Base-by-base conservation (phyloP, 2,329 filamentous ascomycete species). In the Colletotrichum cordylinicola region DNA sequence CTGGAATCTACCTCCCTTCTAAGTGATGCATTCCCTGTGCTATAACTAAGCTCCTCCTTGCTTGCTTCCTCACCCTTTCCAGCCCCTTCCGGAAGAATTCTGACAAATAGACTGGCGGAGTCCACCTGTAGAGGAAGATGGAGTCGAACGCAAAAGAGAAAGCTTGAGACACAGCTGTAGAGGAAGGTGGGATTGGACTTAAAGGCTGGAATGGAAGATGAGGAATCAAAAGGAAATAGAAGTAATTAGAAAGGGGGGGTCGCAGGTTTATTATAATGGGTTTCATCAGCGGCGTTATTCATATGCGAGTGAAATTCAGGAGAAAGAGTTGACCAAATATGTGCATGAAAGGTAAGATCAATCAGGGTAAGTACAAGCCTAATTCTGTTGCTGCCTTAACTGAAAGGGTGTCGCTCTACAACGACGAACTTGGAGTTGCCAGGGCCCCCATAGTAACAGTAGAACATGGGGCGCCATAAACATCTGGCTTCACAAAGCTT, bases 381-480 rank as follows among this genome's bases (percentile, higher is more conserved):
- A 4, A 3, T 13, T 33, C 5, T 43, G 1, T 21, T 48, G 43
- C 43, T 48, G 43, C 1, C 43, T 48, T 48, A 4, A 21, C n/a
- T 12, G 43, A 48, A 48, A 48, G n/a, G 13, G 9, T 48, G n/a
- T 4, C 43, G n/a, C 18, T 43, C 5, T 48, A 21, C 37, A 29
- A 31, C 6, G 56, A 16, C 29, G 39, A 16, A 3, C 13, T 27
- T 21, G 62, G 8, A 7, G 78, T 79, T 21, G 74, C 76, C 27
- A 80, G 58, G 43, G 79, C 80, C 13, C 78, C 80, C 66, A 82
- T 48, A 0, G 73, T 79, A 8, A 82, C 68, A 6, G 75, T 81
- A 2, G 76, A 74, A 64, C 81, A 83, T 2, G 78, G 67, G 56
- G 77, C 71, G 72, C 81, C 79, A 70, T 80, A 83, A 10, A 77